phyloP scores from a whole-genome alignment of 371 early-diverging fungal genomes.

The Mucor ambiguus region DNA sequence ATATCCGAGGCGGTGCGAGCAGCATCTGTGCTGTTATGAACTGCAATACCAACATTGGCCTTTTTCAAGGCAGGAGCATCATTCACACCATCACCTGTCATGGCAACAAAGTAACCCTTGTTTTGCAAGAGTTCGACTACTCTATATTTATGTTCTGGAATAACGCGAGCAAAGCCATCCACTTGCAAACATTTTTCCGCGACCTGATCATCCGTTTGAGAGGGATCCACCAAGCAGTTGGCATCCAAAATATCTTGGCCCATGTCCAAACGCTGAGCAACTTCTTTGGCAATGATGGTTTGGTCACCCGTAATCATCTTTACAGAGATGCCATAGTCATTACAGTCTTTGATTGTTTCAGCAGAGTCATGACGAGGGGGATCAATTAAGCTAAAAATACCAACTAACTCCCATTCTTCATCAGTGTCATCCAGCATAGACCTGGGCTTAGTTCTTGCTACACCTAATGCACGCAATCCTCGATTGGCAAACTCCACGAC shows the following conservation, averaged over 20 bases:
- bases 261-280: conserved; percentile 69
- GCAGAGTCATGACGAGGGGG: conserved; percentile 78
- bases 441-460: conserved; percentile 61
- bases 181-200: conserved; percentile 64
- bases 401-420: conserved; percentile 62
- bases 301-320: conserved; percentile 95
- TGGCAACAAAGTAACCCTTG: conserved; percentile 60
- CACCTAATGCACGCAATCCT: conserved; percentile 76
- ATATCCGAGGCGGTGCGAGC: conserved; percentile 94
- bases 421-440: conserved; percentile 30
- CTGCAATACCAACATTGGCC: conserved; percentile 71
- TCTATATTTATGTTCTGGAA: conserved; percentile 72
- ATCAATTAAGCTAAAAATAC: conserved; percentile 77
- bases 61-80: conserved; percentile 81
- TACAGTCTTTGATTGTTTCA: conserved; percentile 78
- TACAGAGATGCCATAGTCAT: conserved; percentile 80
- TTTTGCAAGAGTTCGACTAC: conserved; percentile 59
- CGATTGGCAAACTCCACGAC: conserved; percentile 65
- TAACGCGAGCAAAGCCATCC: conserved; percentile 83
- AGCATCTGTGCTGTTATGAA: conserved; percentile 89
- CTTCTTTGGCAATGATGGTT: conserved; percentile 81
- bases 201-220: conserved; percentile 49
- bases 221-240: conserved; percentile 64
- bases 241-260: conserved; percentile 64
- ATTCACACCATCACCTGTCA: conserved; percentile 89